These are phyloP conservation scores for Mucor velutinosus DNA, from an alignment of 371 early-diverging fungal genomes.

Conservation along the genomic window DNA sequence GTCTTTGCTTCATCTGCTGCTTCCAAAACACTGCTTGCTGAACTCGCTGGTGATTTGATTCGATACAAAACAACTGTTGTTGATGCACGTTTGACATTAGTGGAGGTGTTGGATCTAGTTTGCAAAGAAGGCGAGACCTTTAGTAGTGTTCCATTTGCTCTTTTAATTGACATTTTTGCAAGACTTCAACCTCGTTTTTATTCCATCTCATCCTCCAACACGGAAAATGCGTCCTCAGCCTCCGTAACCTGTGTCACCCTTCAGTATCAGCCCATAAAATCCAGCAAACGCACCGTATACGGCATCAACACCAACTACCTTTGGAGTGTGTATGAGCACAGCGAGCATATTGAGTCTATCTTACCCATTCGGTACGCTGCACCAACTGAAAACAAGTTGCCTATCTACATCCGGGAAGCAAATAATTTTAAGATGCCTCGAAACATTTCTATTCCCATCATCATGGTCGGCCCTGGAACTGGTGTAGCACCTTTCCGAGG, in stretches of 20 bases:
- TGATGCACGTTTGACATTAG: slow-evolving; percentile 66
- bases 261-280: slow-evolving; percentile 66
- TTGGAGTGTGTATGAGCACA: slow-evolving; percentile 49
- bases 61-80: slow-evolving; percentile 61
- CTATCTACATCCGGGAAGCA: slow-evolving; percentile 88
- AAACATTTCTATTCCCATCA: slow-evolving; percentile 75
- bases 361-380: slow-evolving; percentile 11
- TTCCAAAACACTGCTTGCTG: slow-evolving; percentile 49
- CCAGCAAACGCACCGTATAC: slow-evolving; percentile 59
- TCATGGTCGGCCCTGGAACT: slow-evolving; percentile 99
- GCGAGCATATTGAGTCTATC: slow-evolving; percentile 15
- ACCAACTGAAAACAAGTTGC: slow-evolving; percentile 47
- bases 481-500: slow-evolving; percentile 98
- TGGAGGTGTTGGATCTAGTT: slow-evolving; percentile 57
- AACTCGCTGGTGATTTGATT: slow-evolving; percentile 72
- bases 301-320: slow-evolving; percentile 81
- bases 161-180: slow-evolving; percentile 77
- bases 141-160: slow-evolving; percentile 63
- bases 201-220: slow-evolving; percentile 88
- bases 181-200: slow-evolving; percentile 92
- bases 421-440: slow-evolving; percentile 82
- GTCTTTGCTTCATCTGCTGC: slow-evolving; percentile 62
- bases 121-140: slow-evolving; percentile 28
- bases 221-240: slow-evolving; percentile 68
- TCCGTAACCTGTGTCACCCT: slow-evolving; percentile 90